Base-by-base conservation (phyloP, 768 basidiomycete genomes). In the Termitomyces eurrhizus region DNA sequence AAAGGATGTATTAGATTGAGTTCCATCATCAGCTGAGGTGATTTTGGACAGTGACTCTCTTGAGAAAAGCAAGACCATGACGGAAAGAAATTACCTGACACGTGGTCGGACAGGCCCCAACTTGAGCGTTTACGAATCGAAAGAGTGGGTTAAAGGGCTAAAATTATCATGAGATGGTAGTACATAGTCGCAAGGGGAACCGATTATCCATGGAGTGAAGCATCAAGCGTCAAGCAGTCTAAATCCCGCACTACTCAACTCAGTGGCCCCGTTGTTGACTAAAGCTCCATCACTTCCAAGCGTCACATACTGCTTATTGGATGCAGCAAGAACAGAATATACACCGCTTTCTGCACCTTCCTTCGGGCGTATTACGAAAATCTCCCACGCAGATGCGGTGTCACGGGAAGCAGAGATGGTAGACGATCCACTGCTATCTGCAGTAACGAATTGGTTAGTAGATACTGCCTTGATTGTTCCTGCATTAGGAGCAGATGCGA, bases 251-350 rank as follows among this genome's bases (percentile, higher is more conserved):
- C 71, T 70, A 57, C 62, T 58, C 26, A 64, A 56, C 54, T 72
- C 65, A 14, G 35, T 67, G 12, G 66, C 62, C 9, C 64, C 70
- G 50, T 64, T 72, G 56, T 74, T 74, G n/a, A 72, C 58, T 65
- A 74, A 61, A 13, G 58, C 62, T 26, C 72, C 70, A 39, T 63
- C 60, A 9, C 57, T 41, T 50, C 68, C 69, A 14, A 75, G 51
- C 9, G 66, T 65, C 32, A 73, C 54, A 51, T 72, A 74, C 33
- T 65, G 37, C 45, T 66, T 66, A 62, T 75, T 75, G n/a, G 71
- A 71, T 26, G 57, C 69, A 12, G 74, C 73, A 12, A 65, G 67
- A 37, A 75, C 67, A 18, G 72, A 69, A 58, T 75, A 75, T 45
- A 68, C 65, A 0, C 71, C 73, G 39, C 48, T 57, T 50, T 66